phyloP scores from a whole-genome alignment of 495 filamentous ascomycete genomes.

The Aspergillus kassunensis region DNA sequence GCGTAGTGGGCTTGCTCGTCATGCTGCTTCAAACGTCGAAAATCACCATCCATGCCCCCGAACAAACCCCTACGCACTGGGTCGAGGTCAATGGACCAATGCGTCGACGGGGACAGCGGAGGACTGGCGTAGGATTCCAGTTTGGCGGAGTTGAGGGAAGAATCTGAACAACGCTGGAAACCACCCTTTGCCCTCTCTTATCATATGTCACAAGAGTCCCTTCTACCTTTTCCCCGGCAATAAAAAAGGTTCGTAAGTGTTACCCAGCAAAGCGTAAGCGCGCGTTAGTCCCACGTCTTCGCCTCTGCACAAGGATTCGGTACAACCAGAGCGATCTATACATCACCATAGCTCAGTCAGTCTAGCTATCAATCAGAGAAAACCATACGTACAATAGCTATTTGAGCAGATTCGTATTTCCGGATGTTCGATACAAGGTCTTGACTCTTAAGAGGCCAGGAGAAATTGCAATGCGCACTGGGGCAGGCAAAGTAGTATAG shows the following conservation, averaged over 20 bases:
- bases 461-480: background rate
- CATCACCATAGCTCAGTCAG: conserved; percentile 9
- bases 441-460: background rate
- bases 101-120: conserved; percentile 56
- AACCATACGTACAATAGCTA: background rate
- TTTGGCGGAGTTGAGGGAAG: conserved; percentile 33
- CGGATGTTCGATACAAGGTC: too few species aligned
- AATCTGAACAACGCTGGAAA: background rate
- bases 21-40: conserved; percentile 63
- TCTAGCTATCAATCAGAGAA: background rate
- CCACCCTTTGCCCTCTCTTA: background rate
- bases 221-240: conserved; percentile 1
- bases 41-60: conserved; percentile 68
- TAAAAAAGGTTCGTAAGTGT: conserved; percentile 7
- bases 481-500: background rate
- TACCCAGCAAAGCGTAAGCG: conserved; percentile 14
- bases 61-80: conserved; percentile 39
- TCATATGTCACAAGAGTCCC: background rate
- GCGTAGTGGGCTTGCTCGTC: conserved; percentile 48
- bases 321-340: conserved; percentile 17
- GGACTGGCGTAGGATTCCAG: conserved; percentile 57
- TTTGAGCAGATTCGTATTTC: background rate
- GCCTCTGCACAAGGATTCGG: conserved; percentile 11
- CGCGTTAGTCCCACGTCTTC: conserved; percentile 17
- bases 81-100: conserved; percentile 47